Evolutionary conservation across 2,329 filamentous ascomycete species (phyloP).

Genomic region (Gnomoniopsis sp.): DNA sequence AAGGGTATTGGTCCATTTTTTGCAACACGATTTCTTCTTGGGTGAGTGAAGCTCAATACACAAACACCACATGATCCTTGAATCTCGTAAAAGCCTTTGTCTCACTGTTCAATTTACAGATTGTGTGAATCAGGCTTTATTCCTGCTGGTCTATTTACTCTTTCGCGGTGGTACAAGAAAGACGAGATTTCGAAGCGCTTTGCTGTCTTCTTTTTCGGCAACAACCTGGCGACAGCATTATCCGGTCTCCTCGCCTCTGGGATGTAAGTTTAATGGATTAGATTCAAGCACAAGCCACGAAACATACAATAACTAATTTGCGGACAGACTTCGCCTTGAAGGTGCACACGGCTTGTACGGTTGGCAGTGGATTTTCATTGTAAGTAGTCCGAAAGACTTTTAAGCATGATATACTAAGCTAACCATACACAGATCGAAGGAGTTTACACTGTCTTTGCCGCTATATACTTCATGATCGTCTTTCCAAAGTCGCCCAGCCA

Average conservation of each 20-base stretch:
- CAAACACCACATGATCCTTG: background rate
- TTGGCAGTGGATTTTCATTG: constrained; percentile 34
- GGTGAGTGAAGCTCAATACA: constrained; percentile 22
- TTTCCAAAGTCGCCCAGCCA: constrained; percentile 25
- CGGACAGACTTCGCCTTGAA: constrained; percentile 27
- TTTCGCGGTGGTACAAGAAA: constrained; percentile 45
- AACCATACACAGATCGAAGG: constrained; percentile 29
- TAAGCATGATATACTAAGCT: background rate
- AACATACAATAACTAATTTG: background rate
- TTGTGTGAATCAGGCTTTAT: constrained; percentile 41
- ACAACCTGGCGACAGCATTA: constrained; percentile 36
- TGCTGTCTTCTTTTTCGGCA: constrained; percentile 42
- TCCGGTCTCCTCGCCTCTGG: constrained; percentile 40
- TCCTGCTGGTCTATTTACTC: constrained; percentile 43
- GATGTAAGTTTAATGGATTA: constrained; percentile 22
- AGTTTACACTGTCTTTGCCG: constrained; percentile 32
- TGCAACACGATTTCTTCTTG: constrained; percentile 34
- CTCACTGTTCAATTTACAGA: constrained; percentile 4
- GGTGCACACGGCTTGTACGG: constrained; percentile 27
- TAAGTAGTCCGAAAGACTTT: background rate
- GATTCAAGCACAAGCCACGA: background rate
- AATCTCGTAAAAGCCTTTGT: background rate
- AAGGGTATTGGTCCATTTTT: constrained; percentile 34
- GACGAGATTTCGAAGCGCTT: constrained; percentile 43
- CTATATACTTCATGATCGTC: constrained; percentile 27